A percentile compares a stretch with the other conserved stretches of the same genome.
phyloP scores from a whole-genome alignment of 345 rosid genomes.

The Rhodamnia argentea region DNA sequence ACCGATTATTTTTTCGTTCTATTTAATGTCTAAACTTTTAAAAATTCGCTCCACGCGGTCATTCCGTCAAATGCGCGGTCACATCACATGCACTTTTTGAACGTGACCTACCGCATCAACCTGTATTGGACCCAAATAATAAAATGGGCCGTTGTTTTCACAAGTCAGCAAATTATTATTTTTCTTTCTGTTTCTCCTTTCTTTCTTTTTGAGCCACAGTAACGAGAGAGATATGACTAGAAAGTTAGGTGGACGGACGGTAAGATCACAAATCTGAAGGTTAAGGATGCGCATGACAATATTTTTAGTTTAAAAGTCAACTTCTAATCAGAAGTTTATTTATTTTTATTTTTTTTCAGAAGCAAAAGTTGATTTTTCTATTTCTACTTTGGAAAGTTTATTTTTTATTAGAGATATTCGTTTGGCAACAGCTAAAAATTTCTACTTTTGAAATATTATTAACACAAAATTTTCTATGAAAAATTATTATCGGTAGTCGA shows the following conservation, averaged over 20 bases:
- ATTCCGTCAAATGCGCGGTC: neutral
- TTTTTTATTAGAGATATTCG: no score
- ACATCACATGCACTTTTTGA: neutral
- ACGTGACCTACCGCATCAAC: neutral
- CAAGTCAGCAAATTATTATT: neutral
- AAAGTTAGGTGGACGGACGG: neutral
- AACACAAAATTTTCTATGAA: no score
- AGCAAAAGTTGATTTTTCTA: no score
- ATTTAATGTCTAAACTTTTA: neutral
- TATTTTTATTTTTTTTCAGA: no score
- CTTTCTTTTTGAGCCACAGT: neutral
- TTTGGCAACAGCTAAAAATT: no score
- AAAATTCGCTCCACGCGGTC: neutral
- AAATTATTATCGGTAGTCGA: no score
- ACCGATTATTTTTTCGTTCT: neutral
- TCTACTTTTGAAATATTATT: no score
- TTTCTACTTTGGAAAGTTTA: no score
- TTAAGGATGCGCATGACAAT: no score
- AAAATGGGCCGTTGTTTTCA: neutral
- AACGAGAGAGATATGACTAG: neutral
- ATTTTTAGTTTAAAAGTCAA: no score
- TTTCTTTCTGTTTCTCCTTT: neutral
- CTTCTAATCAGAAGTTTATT: no score
- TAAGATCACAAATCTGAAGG: neutral
- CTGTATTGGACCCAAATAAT: neutral